These are phyloP conservation scores for Populus pruinosa DNA, from an alignment of 345 rosid species.

Conservation along the genomic window DNA sequence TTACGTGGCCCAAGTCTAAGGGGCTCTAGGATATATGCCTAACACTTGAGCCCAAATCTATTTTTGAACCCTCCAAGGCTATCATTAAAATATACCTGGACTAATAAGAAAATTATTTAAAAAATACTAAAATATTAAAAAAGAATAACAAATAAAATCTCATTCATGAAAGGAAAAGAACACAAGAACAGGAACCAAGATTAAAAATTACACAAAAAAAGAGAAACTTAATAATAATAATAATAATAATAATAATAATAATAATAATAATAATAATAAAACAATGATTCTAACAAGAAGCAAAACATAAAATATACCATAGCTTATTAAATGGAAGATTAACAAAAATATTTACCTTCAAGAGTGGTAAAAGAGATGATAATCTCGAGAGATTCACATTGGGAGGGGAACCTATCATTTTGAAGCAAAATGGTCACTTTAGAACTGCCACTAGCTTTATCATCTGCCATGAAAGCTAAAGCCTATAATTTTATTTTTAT, in stretches of 20 bases:
- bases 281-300: background rate
- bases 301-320: constrained; percentile 7
- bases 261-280: too few species aligned
- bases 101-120: too few species aligned
- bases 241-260: too few species aligned
- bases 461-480: constrained; percentile 23
- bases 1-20: too few species aligned
- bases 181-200: background rate
- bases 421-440: constrained; percentile 24
- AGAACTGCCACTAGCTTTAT: constrained; percentile 19
- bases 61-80: too few species aligned
- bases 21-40: too few species aligned
- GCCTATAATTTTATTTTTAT: background rate
- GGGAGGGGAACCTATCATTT: constrained; percentile 25
- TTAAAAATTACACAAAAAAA: too few species aligned
- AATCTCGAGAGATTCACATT: constrained; percentile 37
- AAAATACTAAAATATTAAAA: too few species aligned
- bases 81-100: too few species aligned
- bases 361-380: constrained; percentile 28
- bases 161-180: background rate
- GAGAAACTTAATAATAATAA: background rate
- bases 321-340: background rate
- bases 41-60: too few species aligned
- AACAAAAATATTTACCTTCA: constrained; percentile 27
- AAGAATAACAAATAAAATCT: too few species aligned